Evolutionary conservation across 192 early-diverging fungal species (phyloP), one percentile per base, ranked within the genome.

Genomic region (Podila minutissima): DNA sequence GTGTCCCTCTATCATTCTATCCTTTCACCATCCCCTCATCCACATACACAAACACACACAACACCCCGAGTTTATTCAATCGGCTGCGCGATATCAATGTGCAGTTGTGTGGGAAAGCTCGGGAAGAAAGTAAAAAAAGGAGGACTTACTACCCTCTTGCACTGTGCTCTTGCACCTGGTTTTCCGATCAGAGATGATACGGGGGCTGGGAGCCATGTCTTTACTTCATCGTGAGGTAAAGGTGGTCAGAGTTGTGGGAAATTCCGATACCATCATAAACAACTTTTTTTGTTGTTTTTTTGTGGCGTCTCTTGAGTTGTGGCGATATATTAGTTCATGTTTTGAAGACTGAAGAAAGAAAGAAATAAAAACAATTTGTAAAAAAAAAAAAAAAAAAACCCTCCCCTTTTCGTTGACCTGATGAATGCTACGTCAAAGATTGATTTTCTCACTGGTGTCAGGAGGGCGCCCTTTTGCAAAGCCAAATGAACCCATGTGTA

Each of bases 61-160:
- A 74, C 29, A 38, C 28, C 75, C 69, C 69, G 70, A 51, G 75
- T 79, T 69, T 79, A 79, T 79, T 79, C 75, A 79, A 79, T 79
- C 65, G 53, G n/a, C 53, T 79, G 75, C 51, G 48, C 70, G 70
- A 72, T 72, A 79, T 67, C 66, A 79, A 79, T 79, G 75, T 64
- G 70, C 70, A 79, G 53, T 49, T 68, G 75, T 66, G 67, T 79
- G 75, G 75, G 75, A 79, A 79, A 72, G 71, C 71, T 53, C 64
- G 64, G 69, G 69, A 79, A 79, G 75, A 79, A 79, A 71, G 70
- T 67, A 79, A 79, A 79, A 79, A 58, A 50, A 38, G 64, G 60
- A 58, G 70, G 70, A 50, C 75, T 79, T 79, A 79, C 75, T 79
- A 79, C 75, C 60, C 75, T 75, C 67, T 59, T 58, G 64, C 75